Evolutionary conservation across 192 early-diverging fungal genomes (phyloP), one percentile per base, ranked within the genome.

Genomic region (Linnemannia hyalina): DNA sequence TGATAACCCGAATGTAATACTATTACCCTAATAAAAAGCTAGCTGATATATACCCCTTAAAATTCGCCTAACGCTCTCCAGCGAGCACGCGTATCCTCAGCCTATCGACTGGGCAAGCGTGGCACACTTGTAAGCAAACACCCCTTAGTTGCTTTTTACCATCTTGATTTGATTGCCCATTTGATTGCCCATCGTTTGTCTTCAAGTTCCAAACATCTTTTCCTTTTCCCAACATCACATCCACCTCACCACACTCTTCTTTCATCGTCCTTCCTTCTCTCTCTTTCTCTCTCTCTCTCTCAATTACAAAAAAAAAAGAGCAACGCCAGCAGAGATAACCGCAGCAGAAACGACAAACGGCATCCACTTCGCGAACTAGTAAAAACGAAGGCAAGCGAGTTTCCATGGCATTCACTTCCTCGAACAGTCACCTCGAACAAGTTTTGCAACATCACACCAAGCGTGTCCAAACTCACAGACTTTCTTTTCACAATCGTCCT

Each of bases 31-130:
- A 52, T 52, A 52, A 52, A 52, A 52, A 52, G 16, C 49, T 52
- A 16, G 20, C 49, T 52, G 49, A 52, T 52, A 52, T 65, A 65
- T 65, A 65, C 60, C 60, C 60, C 60, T 65, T 65, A 65, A 65
- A 10, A 29, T 2, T 32, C 29, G 60, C 60, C 60, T 26, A 65
- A 65, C 29, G 4, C 55, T 23, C 55, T 22, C 7, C 55, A 23
- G 8, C n/a, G n/a, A 22, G 16, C 54, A 29, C 60, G 60, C 26
- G 26, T 26, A n/a, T 55, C 55, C 22, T 9, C 23, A 65, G 29
- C 60, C 60, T 65, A 65, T 65, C 6, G 29, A 65, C 29, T 26
- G 10, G 9, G 11, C 57, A n/a, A 60, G 57, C 60, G 60, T 65
- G 60, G 60, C 60, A 65, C 13, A 65, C 60, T 65, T 65, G 60